Evolutionary conservation across 305 asterid species (phyloP), one percentile per base, ranked within the genome.

Genomic region (Euphrasia arctica): DNA sequence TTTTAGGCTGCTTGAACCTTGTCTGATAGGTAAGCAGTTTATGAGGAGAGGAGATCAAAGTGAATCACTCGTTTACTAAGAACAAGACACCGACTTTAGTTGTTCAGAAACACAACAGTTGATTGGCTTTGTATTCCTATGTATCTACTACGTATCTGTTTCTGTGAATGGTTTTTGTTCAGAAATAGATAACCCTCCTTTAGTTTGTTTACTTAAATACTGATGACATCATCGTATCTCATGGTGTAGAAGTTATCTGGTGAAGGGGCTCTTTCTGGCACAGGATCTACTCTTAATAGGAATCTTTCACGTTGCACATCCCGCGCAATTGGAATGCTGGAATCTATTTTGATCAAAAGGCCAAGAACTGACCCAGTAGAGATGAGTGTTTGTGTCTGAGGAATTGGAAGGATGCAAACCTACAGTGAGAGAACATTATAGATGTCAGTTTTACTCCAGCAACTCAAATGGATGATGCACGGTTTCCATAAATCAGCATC

Each of bases 401-500:
- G 77, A 69, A 66, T 74, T 45, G 80, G 77, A 73, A 82, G 82
- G 82, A 78, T 81, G 89, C 83, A 54, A 64, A 64, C 65, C 68
- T 70, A 67, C 66, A 62, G 80, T 41, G 57, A 54, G 63, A 60
- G 58, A 62, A 70, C 70, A 70, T 60, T 51, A 77, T 85, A 87
- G 79, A 88, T 91, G 95, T 88, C 96, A 81, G 74, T 76, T 72
- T 72, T 91, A 59, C 76, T 86, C 28, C 90, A 81, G 76, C 95
- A 84, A 71, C 78, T 91, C 79, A 86, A 81, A 88, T 86, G 90
- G 94, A 75, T 91, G 42, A 74, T 87, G 69, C 66, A 78, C 72
- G 94, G 96, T 70, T 70, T 79, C 59, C 80, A 80, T 75, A 86
- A 72, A 68, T 71, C 95, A 69, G 47, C 90, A 67, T 74, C 88